phyloP scores from a whole-genome alignment of 305 asterid species.

The Galium porrigens region DNA sequence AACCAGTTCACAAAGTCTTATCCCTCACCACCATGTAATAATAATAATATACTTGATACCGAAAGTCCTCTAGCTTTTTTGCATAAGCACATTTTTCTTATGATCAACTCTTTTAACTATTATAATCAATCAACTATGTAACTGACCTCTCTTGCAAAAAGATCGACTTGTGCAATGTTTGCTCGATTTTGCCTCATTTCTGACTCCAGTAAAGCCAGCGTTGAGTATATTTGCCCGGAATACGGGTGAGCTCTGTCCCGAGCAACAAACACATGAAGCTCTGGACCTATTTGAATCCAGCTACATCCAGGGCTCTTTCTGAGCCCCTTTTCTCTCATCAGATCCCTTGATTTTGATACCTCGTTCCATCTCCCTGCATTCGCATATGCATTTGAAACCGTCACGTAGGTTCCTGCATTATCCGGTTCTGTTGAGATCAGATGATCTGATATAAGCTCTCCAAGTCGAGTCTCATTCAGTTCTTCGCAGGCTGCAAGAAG shows the following conservation, averaged over 20 bases:
- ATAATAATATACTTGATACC: too few relatives aligned
- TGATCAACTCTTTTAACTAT: too few relatives aligned
- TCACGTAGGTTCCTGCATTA: slow-evolving; percentile 22
- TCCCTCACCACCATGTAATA: slow-evolving; percentile 9
- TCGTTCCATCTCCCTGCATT: slow-evolving; percentile 22
- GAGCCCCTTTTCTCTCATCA: slow-evolving; percentile 20
- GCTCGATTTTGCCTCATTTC: slow-evolving; percentile 13
- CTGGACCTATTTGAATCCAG: slow-evolving; percentile 22
- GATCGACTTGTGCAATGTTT: neutral
- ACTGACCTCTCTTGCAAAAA: neutral
- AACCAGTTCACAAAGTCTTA: neutral
- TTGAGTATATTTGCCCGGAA: slow-evolving; percentile 16
- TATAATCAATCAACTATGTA: neutral
- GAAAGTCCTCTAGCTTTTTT: neutral
- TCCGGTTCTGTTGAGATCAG: slow-evolving; percentile 20
- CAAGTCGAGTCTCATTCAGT: slow-evolving; percentile 20
- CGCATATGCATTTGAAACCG: slow-evolving; percentile 27
- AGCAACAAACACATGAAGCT: slow-evolving; percentile 20
- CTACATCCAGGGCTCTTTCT: slow-evolving; percentile 22
- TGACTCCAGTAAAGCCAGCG: slow-evolving; percentile 14
- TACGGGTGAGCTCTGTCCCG: slow-evolving; percentile 17
- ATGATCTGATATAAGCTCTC: slow-evolving; percentile 11
- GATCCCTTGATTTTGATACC: slow-evolving; percentile 17
- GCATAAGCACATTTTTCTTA: too few relatives aligned
- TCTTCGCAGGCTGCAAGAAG: slow-evolving; percentile 25